phyloP scores from a whole-genome alignment of 2,329 filamentous ascomycete species.

The Penicillium glabrum region DNA sequence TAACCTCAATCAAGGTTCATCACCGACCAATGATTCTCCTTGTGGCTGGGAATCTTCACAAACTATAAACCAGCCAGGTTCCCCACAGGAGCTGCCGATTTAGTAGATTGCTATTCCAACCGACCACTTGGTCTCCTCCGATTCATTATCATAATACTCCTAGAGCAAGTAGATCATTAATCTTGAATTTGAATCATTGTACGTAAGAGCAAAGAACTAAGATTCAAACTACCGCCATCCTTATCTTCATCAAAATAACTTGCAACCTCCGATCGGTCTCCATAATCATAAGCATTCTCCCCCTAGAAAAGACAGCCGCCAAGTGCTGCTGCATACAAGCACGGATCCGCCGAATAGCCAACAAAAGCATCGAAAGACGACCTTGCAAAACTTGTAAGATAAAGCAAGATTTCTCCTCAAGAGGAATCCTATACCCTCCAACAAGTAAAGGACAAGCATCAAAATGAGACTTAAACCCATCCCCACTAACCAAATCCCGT shows the following conservation, averaged over 20 bases:
- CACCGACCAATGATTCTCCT: background rate
- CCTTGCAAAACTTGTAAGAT: conserved; percentile 27
- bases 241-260: conserved; percentile 31
- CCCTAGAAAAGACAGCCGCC: conserved; percentile 17
- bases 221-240: conserved; percentile 15
- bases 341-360: conserved; percentile 27
- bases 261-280: conserved; percentile 33
- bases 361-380: conserved; percentile 29
- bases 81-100: background rate
- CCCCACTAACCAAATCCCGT: background rate
- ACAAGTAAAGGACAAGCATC: conserved; percentile 28
- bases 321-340: conserved; percentile 26
- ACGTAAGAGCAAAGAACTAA: background rate
- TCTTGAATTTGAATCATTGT: background rate
- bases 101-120: background rate
- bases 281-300: conserved; percentile 30
- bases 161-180: background rate
- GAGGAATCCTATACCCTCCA: conserved; percentile 25
- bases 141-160: background rate
- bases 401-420: conserved; percentile 29
- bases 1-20: background rate
- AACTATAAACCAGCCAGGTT: background rate
- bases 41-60: background rate
- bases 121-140: background rate
- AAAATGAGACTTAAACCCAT: conserved; percentile 19